A percentile compares a stretch with the other conserved stretches of the same genome.
These are phyloP conservation scores for Vinca minor DNA, from an alignment of 257 asterid species.

Conservation along the genomic window DNA sequence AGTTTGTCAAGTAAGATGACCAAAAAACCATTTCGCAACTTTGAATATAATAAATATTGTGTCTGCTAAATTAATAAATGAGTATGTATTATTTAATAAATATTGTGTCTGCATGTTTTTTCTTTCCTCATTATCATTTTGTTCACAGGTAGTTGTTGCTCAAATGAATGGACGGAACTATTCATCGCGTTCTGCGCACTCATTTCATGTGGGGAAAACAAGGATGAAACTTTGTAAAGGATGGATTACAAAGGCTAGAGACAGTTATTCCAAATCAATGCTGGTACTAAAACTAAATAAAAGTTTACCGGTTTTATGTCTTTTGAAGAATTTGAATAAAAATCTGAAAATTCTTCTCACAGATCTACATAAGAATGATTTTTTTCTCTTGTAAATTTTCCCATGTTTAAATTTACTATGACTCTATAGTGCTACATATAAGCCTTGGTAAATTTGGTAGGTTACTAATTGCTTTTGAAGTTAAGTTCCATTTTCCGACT, in stretches of 20 bases:
- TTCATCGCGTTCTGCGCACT: constrained; percentile 70
- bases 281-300: constrained; percentile 46
- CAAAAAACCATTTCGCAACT: too few species aligned
- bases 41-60: too few species aligned
- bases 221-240: constrained; percentile 88
- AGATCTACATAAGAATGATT: background rate
- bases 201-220: constrained; percentile 78
- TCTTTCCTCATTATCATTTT: constrained; percentile 6
- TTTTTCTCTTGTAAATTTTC: too few species aligned
- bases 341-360: background rate
- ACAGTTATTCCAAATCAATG: constrained; percentile 75
- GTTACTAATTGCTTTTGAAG: background rate
- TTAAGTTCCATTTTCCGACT: background rate
- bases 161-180: constrained; percentile 93
- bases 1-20: too few species aligned
- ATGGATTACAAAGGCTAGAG: constrained; percentile 98
- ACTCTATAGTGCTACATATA: background rate
- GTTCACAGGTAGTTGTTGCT: constrained; percentile 71
- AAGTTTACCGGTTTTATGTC: background rate
- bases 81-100: too few species aligned
- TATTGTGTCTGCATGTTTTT: too few species aligned
- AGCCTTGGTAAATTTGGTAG: too few species aligned
- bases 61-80: too few species aligned
- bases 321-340: background rate
- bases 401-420: too few species aligned